A percentile compares a stretch with the other conserved stretches of the same genome.
Conservation (phyloP, 2,329 filamentous ascomycete genomes). For the Penicillium hesseltinei region DNA sequence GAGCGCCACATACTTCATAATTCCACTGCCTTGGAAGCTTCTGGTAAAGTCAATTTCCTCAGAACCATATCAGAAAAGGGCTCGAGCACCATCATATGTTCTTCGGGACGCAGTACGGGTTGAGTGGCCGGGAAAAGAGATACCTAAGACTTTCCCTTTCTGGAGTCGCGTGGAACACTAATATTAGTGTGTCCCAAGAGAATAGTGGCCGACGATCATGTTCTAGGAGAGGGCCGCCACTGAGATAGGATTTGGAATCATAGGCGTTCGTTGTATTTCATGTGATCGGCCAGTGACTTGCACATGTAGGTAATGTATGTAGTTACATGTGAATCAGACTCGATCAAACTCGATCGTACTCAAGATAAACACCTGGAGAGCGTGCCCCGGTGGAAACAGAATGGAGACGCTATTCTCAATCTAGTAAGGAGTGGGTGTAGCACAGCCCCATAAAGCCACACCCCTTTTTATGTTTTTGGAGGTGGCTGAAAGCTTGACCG, state of each 20-base stretch:
- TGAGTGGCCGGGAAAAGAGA: neutral
- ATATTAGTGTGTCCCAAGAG: neutral
- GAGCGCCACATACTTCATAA: neutral
- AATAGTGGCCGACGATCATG: neutral
- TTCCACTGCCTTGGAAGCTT: neutral
- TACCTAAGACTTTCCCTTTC: neutral
- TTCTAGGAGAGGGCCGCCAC: neutral
- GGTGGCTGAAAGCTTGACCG: conserved; percentile 1
- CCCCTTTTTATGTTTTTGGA: neutral
- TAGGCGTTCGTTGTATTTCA: neutral
- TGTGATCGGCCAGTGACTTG: neutral
- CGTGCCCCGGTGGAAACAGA: neutral
- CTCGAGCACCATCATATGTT: neutral
- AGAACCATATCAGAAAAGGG: neutral
- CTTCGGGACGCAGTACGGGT: neutral
- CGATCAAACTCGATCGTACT: neutral
- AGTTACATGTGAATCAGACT: neutral
- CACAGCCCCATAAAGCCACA: conserved; percentile 9
- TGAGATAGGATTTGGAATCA: neutral
- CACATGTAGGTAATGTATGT: no score
- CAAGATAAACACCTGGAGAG: neutral
- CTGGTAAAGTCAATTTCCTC: neutral
- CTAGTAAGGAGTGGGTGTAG: neutral
- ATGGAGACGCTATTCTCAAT: neutral
- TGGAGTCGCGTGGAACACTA: neutral